These are phyloP conservation scores for Voacanga thouarsii DNA, from an alignment of 257 asterid species.

Conservation along the genomic window DNA sequence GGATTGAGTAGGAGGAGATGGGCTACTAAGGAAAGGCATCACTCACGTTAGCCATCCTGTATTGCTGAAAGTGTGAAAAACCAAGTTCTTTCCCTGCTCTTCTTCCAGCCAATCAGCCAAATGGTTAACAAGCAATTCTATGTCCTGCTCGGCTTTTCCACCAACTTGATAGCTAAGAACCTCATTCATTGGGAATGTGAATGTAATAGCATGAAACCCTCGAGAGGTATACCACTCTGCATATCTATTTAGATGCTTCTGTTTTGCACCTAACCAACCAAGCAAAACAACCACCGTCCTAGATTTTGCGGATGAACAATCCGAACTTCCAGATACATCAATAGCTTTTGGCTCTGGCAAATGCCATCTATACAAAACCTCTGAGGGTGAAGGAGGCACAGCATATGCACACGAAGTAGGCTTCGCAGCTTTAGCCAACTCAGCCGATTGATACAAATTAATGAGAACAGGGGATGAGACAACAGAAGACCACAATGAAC, in stretches of 20 bases:
- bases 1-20: background rate
- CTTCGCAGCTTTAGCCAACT: constrained; percentile 54
- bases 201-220: constrained; percentile 87
- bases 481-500: constrained; percentile 27
- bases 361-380: constrained; percentile 78
- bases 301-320: constrained; percentile 51
- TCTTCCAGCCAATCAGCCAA: constrained; percentile 92
- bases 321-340: constrained; percentile 34
- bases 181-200: constrained; percentile 88
- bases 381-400: constrained; percentile 41
- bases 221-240: constrained; percentile 89
- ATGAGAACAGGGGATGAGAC: constrained; percentile 43
- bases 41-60: constrained; percentile 95
- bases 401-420: constrained; percentile 38
- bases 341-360: constrained; percentile 68
- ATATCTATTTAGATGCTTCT: constrained; percentile 76
- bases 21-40: background rate
- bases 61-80: constrained; percentile 89
- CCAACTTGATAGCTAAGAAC: constrained; percentile 77
- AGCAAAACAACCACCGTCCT: constrained; percentile 87
- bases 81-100: constrained; percentile 74
- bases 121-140: constrained; percentile 74
- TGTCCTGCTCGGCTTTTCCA: constrained; percentile 86
- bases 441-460: constrained; percentile 49
- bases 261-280: constrained; percentile 96